Percentiles rank a stretch among this genome's conserved stretches.
phyloP scores from a whole-genome alignment of 257 asterid species.

The Petrea volubilis region DNA sequence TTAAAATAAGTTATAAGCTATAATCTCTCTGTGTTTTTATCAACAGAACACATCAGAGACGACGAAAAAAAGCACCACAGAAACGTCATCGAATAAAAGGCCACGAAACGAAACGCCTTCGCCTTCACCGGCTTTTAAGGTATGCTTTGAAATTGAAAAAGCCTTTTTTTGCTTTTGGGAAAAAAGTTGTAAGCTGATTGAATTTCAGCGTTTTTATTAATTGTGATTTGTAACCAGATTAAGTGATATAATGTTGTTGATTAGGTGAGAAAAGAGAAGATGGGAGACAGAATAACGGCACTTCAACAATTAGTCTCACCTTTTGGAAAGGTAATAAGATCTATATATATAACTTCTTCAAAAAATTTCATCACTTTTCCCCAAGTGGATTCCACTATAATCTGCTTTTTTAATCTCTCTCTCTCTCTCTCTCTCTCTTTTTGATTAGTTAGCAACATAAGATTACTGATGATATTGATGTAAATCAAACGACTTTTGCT shows the following conservation, averaged over 20 bases:
- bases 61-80: constrained; percentile 45
- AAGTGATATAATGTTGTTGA: constrained; percentile 21
- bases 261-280: constrained; percentile 93
- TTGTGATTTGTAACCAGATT: neutral
- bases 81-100: constrained; percentile 59
- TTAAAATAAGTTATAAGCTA: neutral
- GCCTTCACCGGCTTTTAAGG: constrained; percentile 83
- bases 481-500: neutral
- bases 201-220: constrained; percentile 5
- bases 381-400: constrained; percentile 26
- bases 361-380: constrained; percentile 32
- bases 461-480: neutral
- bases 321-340: constrained; percentile 95
- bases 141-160: constrained; percentile 10
- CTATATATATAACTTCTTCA: constrained; percentile 19
- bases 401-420: constrained; percentile 5
- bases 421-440: too few species aligned
- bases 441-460: neutral
- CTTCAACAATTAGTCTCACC: constrained; percentile 94
- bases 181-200: neutral
- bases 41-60: constrained; percentile 38
- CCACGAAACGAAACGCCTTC: constrained; percentile 60
- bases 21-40: neutral
- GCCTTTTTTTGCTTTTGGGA: constrained; percentile 18
- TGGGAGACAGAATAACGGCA: constrained; percentile 98